phyloP scores from a whole-genome alignment of 1,284 basidiomycete genomes.

The Trametes polyzona region DNA sequence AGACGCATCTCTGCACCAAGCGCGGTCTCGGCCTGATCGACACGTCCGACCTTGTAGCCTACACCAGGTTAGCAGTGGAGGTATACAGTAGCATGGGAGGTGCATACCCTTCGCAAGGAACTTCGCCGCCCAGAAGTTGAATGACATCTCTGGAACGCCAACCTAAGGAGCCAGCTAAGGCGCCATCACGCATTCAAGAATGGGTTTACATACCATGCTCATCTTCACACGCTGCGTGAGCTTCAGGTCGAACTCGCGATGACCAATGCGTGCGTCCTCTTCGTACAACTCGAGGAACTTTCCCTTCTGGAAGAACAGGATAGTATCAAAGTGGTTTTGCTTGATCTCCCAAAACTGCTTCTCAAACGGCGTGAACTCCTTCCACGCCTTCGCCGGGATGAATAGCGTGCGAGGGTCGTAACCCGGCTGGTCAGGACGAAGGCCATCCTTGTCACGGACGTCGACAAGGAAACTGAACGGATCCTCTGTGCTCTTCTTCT shows the following conservation, averaged over 20 bases:
- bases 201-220: slow-evolving; percentile 80
- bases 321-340: slow-evolving; percentile 92
- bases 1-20: slow-evolving; percentile 82
- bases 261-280: slow-evolving; percentile 89
- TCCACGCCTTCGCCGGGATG: slow-evolving; percentile 83
- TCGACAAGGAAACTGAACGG: slow-evolving; percentile 85
- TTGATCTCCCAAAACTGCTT: slow-evolving; percentile 99
- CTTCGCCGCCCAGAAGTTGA: slow-evolving; percentile 92
- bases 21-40: slow-evolving; percentile 96
- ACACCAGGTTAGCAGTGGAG: slow-evolving; percentile 13
- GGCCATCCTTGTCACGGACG: slow-evolving; percentile 83
- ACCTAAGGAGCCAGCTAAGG: slow-evolving; percentile 55
- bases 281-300: slow-evolving; percentile 82
- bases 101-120: slow-evolving; percentile 75
- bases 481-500: slow-evolving; percentile 82
- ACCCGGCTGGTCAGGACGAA: slow-evolving; percentile 80
- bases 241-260: slow-evolving; percentile 92
- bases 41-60: slow-evolving; percentile 96
- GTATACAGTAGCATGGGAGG: background rate
- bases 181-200: background rate
- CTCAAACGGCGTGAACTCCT: slow-evolving; percentile 93
- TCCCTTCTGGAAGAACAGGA: slow-evolving; percentile 98
- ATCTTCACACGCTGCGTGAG: slow-evolving; percentile 94
- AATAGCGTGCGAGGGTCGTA: slow-evolving; percentile 93
- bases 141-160: slow-evolving; percentile 93